Evolutionary conservation across 2,329 filamentous ascomycete genomes (phyloP).

Genomic region (Penicillium fuscoglaucum): DNA sequence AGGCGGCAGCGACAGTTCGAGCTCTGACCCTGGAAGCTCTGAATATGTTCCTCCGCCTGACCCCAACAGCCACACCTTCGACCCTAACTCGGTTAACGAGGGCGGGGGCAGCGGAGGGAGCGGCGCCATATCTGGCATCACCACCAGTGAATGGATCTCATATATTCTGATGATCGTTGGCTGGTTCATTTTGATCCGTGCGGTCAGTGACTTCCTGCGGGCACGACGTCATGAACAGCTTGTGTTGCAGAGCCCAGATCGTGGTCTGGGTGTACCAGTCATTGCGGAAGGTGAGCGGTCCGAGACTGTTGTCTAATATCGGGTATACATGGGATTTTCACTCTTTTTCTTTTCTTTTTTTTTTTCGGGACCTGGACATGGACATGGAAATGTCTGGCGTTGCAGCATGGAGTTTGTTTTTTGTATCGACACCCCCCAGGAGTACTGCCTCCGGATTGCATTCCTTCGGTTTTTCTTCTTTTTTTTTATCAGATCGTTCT

Average conservation of each 20-base stretch:
- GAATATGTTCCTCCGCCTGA: slow-evolving; percentile 68
- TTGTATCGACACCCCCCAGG: slow-evolving; percentile 21
- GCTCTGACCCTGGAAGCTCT: slow-evolving; percentile 37
- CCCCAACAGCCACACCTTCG: slow-evolving; percentile 87
- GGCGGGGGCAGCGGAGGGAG: slow-evolving; percentile 33
- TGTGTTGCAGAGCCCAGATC: slow-evolving; percentile 87
- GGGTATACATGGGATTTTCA: slow-evolving; percentile 16
- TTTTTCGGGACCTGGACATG: slow-evolving; percentile 9
- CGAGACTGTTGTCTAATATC: slow-evolving; percentile 68
- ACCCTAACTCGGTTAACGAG: slow-evolving; percentile 66
- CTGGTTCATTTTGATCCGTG: slow-evolving; percentile 95
- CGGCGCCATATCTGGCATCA: slow-evolving; percentile 57
- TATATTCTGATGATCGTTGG: slow-evolving; percentile 95
- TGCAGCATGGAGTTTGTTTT: slow-evolving; percentile 11
- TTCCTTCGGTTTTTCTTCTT: slow-evolving; percentile 9
- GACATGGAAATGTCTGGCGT: slow-evolving; percentile 9
- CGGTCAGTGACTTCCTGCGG: slow-evolving; percentile 85
- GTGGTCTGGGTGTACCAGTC: slow-evolving; percentile 79
- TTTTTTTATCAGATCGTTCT: slow-evolving; percentile 8
- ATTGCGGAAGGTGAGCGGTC: slow-evolving; percentile 81
- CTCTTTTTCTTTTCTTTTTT: slow-evolving; percentile 5
- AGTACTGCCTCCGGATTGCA: slow-evolving; percentile 16
- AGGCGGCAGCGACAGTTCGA: slow-evolving; percentile 51
- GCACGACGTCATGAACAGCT: slow-evolving; percentile 89
- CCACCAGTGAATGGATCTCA: slow-evolving; percentile 80